Evolutionary conservation across 805 yeast genomes (phyloP), one percentile per base, ranked within the genome.

Genomic region (Saccharomycopsis amapae): DNA sequence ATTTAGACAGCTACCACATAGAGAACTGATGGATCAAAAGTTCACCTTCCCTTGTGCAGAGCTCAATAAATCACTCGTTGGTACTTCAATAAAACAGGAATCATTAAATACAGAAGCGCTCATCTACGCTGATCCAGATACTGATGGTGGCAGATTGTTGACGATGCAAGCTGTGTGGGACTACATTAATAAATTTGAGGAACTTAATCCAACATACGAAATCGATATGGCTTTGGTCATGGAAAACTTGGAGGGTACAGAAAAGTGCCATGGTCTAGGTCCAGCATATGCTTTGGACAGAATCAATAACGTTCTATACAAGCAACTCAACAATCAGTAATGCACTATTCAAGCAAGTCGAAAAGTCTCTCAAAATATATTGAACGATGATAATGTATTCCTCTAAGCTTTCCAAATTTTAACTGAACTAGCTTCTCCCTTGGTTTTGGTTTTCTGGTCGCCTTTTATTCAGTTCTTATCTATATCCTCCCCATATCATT

Each of bases 121-220:
- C 42, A 25, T 32, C 33, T 60, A 58, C 46, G 46, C 17, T 2
- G 58, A 48, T 41, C 53, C 50, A 53, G 63, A 51, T 15, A 52
- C 53, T 15, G 9, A 38, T 34, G 66, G 65, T 10, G 61, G 64
- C 25, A 72, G 73, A 55, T 67, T 84, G 36, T 63, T 85, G 49
- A 85, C 88, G 0, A 67, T 85, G 0, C 78, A 85, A 17, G 93
- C 90, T 1, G 80, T 85, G 2, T 87, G 95, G 95, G 90, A 86
- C 59, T 82, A 81, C 58, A 62, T 87, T 39, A 63, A 71, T 52
- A 66, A 68, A 48, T 63, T 71, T 20, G 75, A 70, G 46, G 69
- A 67, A 35, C 62, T 67, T n/a, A 69, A 73, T 42, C 73, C 76
- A 28, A 71, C 66, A 32, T 57, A 62, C 19, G 71, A 72, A 6